These are phyloP conservation scores for Pythium aphanidermatum DNA, from an alignment of 352 stramenopile genomes.

Conservation along the genomic window DNA sequence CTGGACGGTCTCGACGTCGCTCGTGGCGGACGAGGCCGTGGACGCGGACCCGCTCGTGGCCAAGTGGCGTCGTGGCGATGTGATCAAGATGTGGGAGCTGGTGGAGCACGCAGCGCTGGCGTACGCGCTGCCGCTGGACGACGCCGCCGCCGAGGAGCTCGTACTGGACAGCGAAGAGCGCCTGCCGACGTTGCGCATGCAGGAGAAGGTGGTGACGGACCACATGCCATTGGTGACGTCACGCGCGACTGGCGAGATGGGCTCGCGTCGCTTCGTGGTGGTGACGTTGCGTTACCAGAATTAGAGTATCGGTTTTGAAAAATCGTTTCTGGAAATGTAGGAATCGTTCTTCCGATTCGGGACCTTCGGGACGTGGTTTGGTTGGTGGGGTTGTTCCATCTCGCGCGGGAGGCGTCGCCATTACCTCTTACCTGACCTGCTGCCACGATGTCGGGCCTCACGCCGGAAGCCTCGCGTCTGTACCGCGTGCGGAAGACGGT, in stretches of 20 bases:
- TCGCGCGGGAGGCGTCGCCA: neutral
- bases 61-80: conserved; percentile 20
- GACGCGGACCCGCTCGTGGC: conserved; percentile 21
- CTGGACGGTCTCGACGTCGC: conserved; percentile 39
- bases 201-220: conserved; percentile 74
- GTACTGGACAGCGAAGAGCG: conserved; percentile 56
- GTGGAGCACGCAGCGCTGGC: conserved; percentile 37
- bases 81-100: conserved; percentile 55
- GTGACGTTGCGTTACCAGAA: conserved; percentile 14
- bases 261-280: conserved; percentile 6
- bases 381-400: conserved; percentile 12
- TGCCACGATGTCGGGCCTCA: conserved; percentile 63
- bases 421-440: conserved; percentile 1
- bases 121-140: conserved; percentile 42
- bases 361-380: conserved; percentile 17
- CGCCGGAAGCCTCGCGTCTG: conserved; percentile 79
- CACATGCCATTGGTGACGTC: conserved; percentile 56
- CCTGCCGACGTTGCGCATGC: conserved; percentile 38
- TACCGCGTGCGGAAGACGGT: conserved; percentile 95
- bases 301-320: neutral
- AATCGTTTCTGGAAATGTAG: conserved; percentile 3
- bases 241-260: neutral
- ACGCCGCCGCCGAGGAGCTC: conserved; percentile 33
- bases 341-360: neutral
- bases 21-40: conserved; percentile 4